Percentiles rank a stretch among this genome's conserved stretches.
Conservation (phyloP, 1,139 yeast genomes). For the Eremothecium coryli region DNA sequence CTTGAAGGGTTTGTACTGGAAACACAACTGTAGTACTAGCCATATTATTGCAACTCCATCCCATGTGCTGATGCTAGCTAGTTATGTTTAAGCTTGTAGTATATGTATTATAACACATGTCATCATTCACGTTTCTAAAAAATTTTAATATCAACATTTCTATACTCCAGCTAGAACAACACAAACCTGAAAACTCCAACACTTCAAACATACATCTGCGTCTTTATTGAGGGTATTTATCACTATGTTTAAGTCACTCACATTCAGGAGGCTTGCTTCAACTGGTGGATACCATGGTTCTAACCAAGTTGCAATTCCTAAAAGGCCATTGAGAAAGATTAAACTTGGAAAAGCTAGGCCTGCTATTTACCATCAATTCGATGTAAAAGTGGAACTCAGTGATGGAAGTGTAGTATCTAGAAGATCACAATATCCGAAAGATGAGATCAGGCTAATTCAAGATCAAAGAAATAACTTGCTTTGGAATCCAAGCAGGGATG, state of each 20-base stretch:
- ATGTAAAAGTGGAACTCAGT: slow-evolving; percentile 75
- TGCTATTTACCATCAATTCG: slow-evolving; percentile 83
- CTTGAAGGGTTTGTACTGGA: slow-evolving; percentile 39
- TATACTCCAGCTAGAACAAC: no score
- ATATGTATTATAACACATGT: no score
- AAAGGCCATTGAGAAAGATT: slow-evolving; percentile 35
- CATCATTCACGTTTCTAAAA: no score
- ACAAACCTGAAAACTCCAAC: no score
- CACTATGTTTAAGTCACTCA: slow-evolving; percentile 12
- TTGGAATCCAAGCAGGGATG: slow-evolving; percentile 85
- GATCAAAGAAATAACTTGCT: slow-evolving; percentile 80
- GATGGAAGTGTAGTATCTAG: slow-evolving; percentile 86
- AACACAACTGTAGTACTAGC: slow-evolving; percentile 33
- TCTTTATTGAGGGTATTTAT: no score
- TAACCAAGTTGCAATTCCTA: slow-evolving; percentile 26
- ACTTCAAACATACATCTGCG: no score
- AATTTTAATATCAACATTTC: no score
- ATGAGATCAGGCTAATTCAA: slow-evolving; percentile 70
- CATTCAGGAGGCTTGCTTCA: slow-evolving; percentile 20
- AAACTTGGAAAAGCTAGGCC: slow-evolving; percentile 75
- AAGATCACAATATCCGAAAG: slow-evolving; percentile 81
- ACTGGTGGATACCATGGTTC: slow-evolving; percentile 24
- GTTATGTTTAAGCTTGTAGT: no score
- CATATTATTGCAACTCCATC: no score
- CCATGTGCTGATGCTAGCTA: no score